Base-by-base conservation (phyloP, 805 yeast genomes). In the Ogataea angusta region DNA sequence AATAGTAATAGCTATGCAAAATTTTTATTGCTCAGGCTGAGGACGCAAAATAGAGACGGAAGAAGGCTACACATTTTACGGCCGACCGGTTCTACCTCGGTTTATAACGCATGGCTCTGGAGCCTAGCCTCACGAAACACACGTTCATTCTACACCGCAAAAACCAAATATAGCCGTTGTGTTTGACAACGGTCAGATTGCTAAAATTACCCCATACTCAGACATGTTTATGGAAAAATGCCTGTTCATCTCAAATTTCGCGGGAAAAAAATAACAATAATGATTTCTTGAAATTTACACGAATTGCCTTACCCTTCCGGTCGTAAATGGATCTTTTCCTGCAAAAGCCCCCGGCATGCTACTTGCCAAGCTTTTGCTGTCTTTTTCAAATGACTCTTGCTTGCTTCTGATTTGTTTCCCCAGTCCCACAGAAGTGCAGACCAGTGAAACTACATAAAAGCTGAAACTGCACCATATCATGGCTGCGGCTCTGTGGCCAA, bases 391-490 rank as follows among this genome's bases (percentile, higher is more conserved):
- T 10, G 13, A 16, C 8, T 33, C 30, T n/a, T 17, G 28, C 21
- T 21, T 33, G 14, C 23, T 10, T 27, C 51, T 48, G 26, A 65
- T 36, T 31, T 69, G 71, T 42, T 66, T 62, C n/a, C 64, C 40
- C 38, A 66, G 59, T 19, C 67, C 36, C 8, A 48, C 43, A 42
- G 69, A 47, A n/a, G 68, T 47, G 0, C 72, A 71, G 5, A 70
- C 38, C 5, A 70, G 61, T 6, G 68, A 68, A 2, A 75, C 45
- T 4, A 69, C 32, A 22, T 72, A 45, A 47, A 80, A 73, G 1
- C 75, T 51, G 54, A 82, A 80, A 2, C 78, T 69, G 6, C 73
- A 63, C 88, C 88, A 82, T 0, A 80, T 66, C 73, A 82, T 69
- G 0, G 77, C 70, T 18, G 70, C 69, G 0, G 85, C 82, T 45